A percentile compares a stretch with the other conserved stretches of the same genome.
Evolutionary conservation across 2,329 filamentous ascomycete genomes (phyloP).

Genomic region (Arthrobotrys pseudoclavata): DNA sequence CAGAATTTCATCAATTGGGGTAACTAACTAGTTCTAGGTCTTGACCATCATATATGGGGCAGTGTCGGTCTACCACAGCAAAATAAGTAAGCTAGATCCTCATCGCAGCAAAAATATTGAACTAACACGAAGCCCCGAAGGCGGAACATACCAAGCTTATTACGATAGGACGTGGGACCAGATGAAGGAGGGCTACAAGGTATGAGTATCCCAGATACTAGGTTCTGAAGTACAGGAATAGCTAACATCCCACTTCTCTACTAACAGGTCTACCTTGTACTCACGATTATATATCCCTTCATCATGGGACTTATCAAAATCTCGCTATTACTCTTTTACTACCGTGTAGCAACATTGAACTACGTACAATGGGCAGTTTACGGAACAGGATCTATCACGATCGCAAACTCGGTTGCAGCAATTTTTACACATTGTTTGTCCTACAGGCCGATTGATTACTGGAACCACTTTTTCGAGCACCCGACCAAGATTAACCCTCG

Average conservation of each 20-base stretch:
- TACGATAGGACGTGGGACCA: slow-evolving; percentile 35
- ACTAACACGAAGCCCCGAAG: slow-evolving; percentile 4
- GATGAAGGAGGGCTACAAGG: slow-evolving; percentile 11
- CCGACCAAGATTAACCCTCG: not conserved
- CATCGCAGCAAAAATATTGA: not conserved
- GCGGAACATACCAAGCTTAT: slow-evolving; percentile 5
- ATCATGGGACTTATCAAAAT: slow-evolving; percentile 35
- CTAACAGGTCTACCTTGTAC: slow-evolving; percentile 22
- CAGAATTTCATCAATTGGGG: not conserved
- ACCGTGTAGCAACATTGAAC: slow-evolving; percentile 24
- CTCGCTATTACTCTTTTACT: slow-evolving; percentile 41
- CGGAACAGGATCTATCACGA: slow-evolving; percentile 1
- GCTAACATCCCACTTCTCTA: not conserved
- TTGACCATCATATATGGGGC: slow-evolving; percentile 35
- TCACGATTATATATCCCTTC: slow-evolving; percentile 34
- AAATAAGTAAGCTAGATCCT: slow-evolving; percentile 17
- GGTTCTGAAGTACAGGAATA: not conserved
- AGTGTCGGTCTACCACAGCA: slow-evolving; percentile 21
- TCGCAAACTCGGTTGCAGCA: slow-evolving; percentile 25
- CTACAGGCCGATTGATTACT: slow-evolving; percentile 24
- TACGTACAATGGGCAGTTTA: slow-evolving; percentile 21
- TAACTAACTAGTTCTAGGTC: not conserved
- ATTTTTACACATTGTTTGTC: slow-evolving; percentile 9
- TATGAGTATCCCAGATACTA: not conserved
- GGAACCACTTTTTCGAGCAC: slow-evolving; percentile 15